These are phyloP conservation scores for Cercospora brassicicola DNA, from an alignment of 2,329 filamentous ascomycete species.

Conservation along the genomic window DNA sequence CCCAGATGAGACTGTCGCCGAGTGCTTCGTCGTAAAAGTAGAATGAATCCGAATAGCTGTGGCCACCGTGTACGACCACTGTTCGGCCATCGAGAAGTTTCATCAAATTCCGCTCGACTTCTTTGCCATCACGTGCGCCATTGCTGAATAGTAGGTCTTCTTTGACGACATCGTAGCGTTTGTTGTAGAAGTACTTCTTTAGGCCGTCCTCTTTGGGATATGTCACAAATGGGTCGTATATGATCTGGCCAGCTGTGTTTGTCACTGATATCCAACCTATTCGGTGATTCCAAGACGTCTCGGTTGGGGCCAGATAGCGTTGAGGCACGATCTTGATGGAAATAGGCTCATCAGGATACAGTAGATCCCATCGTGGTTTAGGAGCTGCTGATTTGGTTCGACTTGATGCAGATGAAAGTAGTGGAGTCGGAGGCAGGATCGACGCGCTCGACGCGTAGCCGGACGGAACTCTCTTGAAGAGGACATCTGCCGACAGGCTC, in stretches of 20 bases:
- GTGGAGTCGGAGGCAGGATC: neutral
- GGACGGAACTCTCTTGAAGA: neutral
- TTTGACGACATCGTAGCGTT: conserved; percentile 5
- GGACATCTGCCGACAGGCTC: neutral
- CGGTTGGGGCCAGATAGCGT: conserved; percentile 2
- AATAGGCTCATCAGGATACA: conserved; percentile 8
- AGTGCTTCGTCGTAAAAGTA: conserved; percentile 11
- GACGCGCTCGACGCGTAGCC: conserved; percentile 7
- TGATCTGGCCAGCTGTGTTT: conserved; percentile 13
- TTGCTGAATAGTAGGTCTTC: conserved; percentile 8
- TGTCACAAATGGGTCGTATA: conserved; percentile 12
- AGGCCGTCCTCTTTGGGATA: conserved; percentile 14
- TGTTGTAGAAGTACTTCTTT: conserved; percentile 9
- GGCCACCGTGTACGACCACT: conserved; percentile 10
- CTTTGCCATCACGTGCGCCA: conserved; percentile 11
- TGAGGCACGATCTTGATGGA: conserved; percentile 15
- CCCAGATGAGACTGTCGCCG: neutral
- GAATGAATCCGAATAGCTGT: neutral
- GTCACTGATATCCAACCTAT: conserved; percentile 12
- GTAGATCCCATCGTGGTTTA: conserved; percentile 11
- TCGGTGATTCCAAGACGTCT: conserved; percentile 1
- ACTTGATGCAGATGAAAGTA: neutral
- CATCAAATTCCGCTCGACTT: conserved; percentile 9
- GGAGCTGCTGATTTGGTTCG: conserved; percentile 5
- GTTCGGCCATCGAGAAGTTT: conserved; percentile 8